Base-by-base conservation (phyloP, 306 rosid genomes). In the Acacia confusa region DNA sequence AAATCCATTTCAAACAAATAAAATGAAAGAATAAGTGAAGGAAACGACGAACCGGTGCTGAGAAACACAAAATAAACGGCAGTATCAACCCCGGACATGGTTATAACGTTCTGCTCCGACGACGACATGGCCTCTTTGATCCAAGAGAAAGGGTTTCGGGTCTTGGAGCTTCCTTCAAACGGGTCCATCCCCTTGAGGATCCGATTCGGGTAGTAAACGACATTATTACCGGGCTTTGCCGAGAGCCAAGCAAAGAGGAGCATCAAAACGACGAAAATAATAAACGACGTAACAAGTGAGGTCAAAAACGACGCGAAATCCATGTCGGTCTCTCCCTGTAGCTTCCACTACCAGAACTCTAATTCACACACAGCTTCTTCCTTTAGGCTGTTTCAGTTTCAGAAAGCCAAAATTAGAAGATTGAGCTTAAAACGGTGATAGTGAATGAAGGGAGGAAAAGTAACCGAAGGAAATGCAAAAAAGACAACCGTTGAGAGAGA, bases 41-140 rank as follows among this genome's bases (percentile, higher is more conserved):
- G 41, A 40, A 70, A 43, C 7, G 41, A 71, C 91, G 74, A 80
- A 94, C 99, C 98, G 13, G 98, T 93, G 90, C 75, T 55, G 78
- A 93, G 65, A 73, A 93, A 96, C 79, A 96, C 97, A 50, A 91
- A 96, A 93, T 93, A 92, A 0, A 93, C 99, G 36, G 99, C 99
- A 78, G 98, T 87, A 81, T 96, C 99, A 1, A 92, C 90, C 69
- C 99, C 99, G 14, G 99, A 93, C 66, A 88, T 17, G 76, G 90
- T 36, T 45, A 96, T 87, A 40, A 96, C 80, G 10, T 96, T 93
- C 69, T 66, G 44, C 81, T 96, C 99, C 6, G 97, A 79, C 40
- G 99, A 88, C 44, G 89, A 81, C 44, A 86, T 0, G 13, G 98
- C 98, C 75, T 92, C 99, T 24, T 47, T 82, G 79, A 92, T 90